Conservation (phyloP, 169 alveolate genomes). For the Plasmodium gaboni region DNA sequence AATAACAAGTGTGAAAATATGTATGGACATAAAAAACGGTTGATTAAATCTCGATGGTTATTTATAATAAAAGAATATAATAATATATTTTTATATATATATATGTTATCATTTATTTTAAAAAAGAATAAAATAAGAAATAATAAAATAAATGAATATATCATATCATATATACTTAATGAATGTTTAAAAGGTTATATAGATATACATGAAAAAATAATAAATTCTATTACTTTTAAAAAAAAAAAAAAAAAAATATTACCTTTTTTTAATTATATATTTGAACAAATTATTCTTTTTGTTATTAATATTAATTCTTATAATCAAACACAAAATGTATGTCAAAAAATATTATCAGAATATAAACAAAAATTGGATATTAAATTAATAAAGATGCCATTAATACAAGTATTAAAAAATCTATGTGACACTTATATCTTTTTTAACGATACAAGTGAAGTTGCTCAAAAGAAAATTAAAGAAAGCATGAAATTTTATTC, state of each 20-base stretch:
- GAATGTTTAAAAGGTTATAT: constrained; percentile 36
- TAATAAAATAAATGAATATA: constrained; percentile 27
- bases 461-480: constrained; percentile 26
- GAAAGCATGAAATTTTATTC: constrained; percentile 22
- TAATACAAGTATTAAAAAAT: constrained; percentile 36
- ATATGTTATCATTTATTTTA: constrained; percentile 32
- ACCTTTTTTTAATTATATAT: constrained; percentile 29
- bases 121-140: constrained; percentile 7
- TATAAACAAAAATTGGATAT: constrained; percentile 9
- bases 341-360: constrained; percentile 23
- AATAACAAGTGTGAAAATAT: neutral
- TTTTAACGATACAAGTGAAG: constrained; percentile 14
- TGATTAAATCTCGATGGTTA: constrained; percentile 16
- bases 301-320: constrained; percentile 39
- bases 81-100: constrained; percentile 21
- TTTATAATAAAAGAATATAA: constrained; percentile 32
- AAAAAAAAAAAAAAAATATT: constrained; percentile 9
- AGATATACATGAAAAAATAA: constrained; percentile 10
- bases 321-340: constrained; percentile 19
- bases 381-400: constrained; percentile 30
- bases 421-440: constrained; percentile 23
- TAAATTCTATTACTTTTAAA: neutral
- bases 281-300: constrained; percentile 35
- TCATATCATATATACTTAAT: constrained; percentile 23
- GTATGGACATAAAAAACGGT: neutral